Evolutionary conservation across 768 basidiomycete genomes (phyloP), one percentile per base, ranked within the genome.

Genomic region (Lentinula detonsa): DNA sequence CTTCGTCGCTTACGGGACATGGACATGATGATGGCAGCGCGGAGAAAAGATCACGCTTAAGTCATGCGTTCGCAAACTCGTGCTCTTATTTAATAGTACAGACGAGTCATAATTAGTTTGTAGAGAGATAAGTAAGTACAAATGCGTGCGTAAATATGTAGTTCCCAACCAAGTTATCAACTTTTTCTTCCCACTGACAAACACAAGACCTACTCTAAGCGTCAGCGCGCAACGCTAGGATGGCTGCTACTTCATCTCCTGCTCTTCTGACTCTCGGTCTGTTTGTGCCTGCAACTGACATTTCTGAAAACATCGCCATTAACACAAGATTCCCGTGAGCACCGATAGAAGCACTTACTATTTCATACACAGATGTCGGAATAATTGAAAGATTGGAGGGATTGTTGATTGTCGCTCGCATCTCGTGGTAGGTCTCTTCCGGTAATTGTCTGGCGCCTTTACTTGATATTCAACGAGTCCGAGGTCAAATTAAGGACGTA

Each of bases 1-100:
- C 50, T 21, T 9, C 46, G 31, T 11, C 59, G 59, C 39, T 60
- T 60, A 16, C 51, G 51, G 18, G 51, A 53, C 51, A 53, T 53
- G 8, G 8, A 10, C 28, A n/a, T 34, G 18, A 51, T 28, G 50
- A 28, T 51, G 15, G 33, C n/a, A 49, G 48, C 7, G 48, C 7
- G 28, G 16, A 51, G 23, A 13, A n/a, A 23, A 13, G 23, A 13
- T 28, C 50, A 51, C 50, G 50, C 33, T 5, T 15, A 43, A 43
- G 46, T 46, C 45, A 48, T 48, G n/a, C 21, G 4, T 28, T 28
- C 28, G 28, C 28, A 3, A 28, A 28, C 28, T 28, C 28, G 28
- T 28, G 28, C 28, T 28, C n/a, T n/a, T n/a, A n/a, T n/a, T n/a
- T n/a, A n/a, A n/a, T 28, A 28, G 2, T 28, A 2, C 28, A 28